Evolutionary conservation across 1,139 yeast species (phyloP), one percentile per base, ranked within the genome.

Genomic region (Pneumocystis wakefieldiae): DNA sequence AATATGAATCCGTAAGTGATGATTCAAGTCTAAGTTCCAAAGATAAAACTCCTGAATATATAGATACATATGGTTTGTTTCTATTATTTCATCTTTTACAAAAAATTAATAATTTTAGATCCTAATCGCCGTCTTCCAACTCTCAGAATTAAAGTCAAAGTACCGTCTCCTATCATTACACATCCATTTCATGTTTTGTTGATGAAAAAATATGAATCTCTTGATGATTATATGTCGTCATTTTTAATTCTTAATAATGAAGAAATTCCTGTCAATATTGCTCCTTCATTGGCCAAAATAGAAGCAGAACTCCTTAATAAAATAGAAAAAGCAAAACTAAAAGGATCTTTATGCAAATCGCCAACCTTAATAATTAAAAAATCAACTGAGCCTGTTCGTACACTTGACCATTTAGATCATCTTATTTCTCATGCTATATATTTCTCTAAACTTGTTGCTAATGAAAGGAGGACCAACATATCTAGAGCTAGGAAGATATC

Each of bases 401-500:
- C 79, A 57, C 77, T 80, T 14, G 81, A 90, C 0, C 85, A 82
- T 70, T 81, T 81, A 60, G 96, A 91, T 70, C 85, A 87, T 73
- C 75, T 94, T 57, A 73, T 88, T 0, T 79, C 84, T 0, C 98
- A 92, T 67, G 96, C 94, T 1, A 73, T 84, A 42, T 79, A 83
- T 60, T 82, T 89, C 70, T 81, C 96, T 6, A 85, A 83, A 68
- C 75, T 88, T 8, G 84, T 89, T 68, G 83, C 81, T 64, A 92
- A 86, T 67, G 80, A 82, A 66, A 80, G 89, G 62, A 82, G 78
- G 66, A 81, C 82, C 37, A 88, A 87, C 69, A 80, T 83, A 36
- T 80, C 85, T n/a, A 78, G 84, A 67, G 84, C 89, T 1, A 81
- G 85, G 69, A 87, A 83, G 69, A 80, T 90, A 17, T 85, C 97